Conservation (phyloP, 73 alveolate genomes). For the Paramecium sonneborni region DNA sequence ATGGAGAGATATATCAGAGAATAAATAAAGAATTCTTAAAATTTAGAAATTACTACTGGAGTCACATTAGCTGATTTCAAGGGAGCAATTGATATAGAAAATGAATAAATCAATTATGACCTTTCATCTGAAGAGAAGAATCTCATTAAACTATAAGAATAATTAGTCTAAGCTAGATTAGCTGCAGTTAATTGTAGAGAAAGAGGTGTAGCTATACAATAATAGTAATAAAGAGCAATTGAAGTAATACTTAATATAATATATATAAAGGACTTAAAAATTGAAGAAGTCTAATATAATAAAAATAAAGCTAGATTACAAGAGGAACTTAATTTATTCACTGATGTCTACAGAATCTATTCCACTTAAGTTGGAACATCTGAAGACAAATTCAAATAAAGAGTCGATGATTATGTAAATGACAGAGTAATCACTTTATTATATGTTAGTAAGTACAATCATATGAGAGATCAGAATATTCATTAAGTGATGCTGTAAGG, state of each 20-base stretch:
- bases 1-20: conserved; percentile 46
- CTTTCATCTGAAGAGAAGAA: background rate
- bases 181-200: conserved; percentile 35
- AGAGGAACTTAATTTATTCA: conserved; percentile 42
- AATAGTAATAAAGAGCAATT: conserved; percentile 16
- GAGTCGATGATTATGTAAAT: conserved; percentile 48
- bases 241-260: background rate
- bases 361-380: conserved; percentile 54
- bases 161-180: background rate
- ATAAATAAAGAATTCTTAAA: background rate
- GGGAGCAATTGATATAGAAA: conserved; percentile 55
- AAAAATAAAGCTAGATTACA: conserved; percentile 41
- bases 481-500: conserved; percentile 54
- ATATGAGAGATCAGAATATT: conserved; percentile 49
- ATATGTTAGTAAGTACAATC: background rate
- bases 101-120: conserved; percentile 35
- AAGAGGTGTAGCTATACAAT: background rate
- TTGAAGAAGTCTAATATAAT: background rate
- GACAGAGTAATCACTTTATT: background rate
- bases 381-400: conserved; percentile 30
- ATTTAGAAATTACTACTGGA: conserved; percentile 52
- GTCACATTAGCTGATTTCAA: conserved; percentile 39
- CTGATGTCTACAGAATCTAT: conserved; percentile 50
- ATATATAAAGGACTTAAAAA: background rate
- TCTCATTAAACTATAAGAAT: background rate